Base-by-base conservation (phyloP, 1,284 basidiomycete genomes). In the Pterula multifida region DNA sequence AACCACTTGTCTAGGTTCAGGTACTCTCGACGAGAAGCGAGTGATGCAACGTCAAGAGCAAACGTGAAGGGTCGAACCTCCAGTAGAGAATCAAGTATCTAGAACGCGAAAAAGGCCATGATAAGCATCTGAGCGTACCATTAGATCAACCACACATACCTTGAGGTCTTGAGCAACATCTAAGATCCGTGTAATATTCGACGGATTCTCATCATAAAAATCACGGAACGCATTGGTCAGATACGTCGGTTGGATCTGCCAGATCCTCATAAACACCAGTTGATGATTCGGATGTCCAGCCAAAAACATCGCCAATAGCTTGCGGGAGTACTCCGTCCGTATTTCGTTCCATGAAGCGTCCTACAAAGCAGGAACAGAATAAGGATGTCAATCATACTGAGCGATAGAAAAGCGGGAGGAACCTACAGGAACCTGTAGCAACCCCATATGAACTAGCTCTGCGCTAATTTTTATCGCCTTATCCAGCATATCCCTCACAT, bases 1-100 rank as follows among this genome's bases (percentile, higher is more conserved):
- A 98, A 74, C 94, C 94, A 98, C 65, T 95, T 91, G 67, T 97
- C 94, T 47, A 98, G 75, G 59, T 98, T 93, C 58, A 98, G 75
- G 60, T 92, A 90, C 63, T 98, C 95, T 57, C 92, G 74, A 46
- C 92, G 85, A 39, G 91, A 92, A 1, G 94, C 94, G 22, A 97
- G 70, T 3, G 93, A 85, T 13, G 96, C 96, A 36, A 97, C 85
- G 62, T 99, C 96, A 48, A 95, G 78, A 15, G 86, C 85, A 60
- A 95, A 90, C 19, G 81, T 81, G 55, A 93, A 88, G 1, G 92
- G 90, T 11, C 85, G 81, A 36, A 90, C 83, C 58, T 91, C 87
- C 47, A 98, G 76, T 19, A 98, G 74, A 22, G 87, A 78, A 62
- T 95, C 91, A 50, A 98, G 75, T 53, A 94, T 91, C 90, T 93